Conservation (phyloP, 345 rosid species). For the Alliaria petiolata region DNA sequence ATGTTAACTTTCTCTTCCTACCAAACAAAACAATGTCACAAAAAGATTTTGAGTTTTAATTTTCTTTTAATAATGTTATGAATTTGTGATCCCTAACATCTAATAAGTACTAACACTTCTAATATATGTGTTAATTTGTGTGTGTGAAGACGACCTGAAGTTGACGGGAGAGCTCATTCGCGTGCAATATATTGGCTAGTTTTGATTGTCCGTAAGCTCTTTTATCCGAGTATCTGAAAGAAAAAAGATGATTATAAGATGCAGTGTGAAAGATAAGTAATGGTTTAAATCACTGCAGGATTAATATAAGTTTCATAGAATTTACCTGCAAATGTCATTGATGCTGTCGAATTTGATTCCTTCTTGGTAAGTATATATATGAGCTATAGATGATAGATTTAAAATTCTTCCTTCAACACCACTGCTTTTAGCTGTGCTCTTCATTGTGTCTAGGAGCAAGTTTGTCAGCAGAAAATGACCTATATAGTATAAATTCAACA, state of each 20-base stretch:
- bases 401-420: conserved; percentile 85
- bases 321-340: conserved; percentile 40
- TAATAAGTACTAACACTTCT: background rate
- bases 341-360: conserved; percentile 67
- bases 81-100: conserved; percentile 16
- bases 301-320: too few relatives aligned
- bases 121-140: background rate
- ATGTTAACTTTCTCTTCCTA: conserved; percentile 81
- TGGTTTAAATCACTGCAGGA: background rate
- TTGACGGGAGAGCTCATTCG: conserved; percentile 82
- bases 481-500: conserved; percentile 17
- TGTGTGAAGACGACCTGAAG: conserved; percentile 49
- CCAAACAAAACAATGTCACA: conserved; percentile 10
- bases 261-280: background rate
- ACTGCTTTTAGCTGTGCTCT: conserved; percentile 49
- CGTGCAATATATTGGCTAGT: conserved; percentile 81
- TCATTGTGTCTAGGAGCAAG: conserved; percentile 81
- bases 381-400: conserved; percentile 85
- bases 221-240: conserved; percentile 70
- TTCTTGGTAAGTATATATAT: conserved; percentile 49
- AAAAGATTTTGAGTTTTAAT: background rate
- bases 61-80: background rate
- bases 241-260: background rate
- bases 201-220: conserved; percentile 95
- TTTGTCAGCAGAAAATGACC: conserved; percentile 90